phyloP scores from a whole-genome alignment of 2,329 filamentous ascomycete genomes.

The Diatrype stigma region DNA sequence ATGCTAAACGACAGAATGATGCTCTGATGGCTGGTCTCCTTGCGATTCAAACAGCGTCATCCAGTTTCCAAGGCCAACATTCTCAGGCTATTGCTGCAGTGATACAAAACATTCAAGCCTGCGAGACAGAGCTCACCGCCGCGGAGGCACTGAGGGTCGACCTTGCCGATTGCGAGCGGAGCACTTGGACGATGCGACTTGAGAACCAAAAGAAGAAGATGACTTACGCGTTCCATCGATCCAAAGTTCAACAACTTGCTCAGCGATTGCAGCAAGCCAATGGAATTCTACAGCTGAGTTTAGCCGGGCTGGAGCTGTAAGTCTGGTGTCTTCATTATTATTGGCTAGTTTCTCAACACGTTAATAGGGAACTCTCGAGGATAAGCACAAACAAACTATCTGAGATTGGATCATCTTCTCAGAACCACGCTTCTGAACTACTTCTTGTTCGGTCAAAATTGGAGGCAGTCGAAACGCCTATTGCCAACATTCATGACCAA shows the following conservation, averaged over 20 bases:
- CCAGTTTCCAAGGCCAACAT: background rate
- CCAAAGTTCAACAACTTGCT: slow-evolving; percentile 3
- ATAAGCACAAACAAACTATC: background rate
- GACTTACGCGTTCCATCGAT: slow-evolving; percentile 1
- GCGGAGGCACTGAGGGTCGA: slow-evolving; percentile 1
- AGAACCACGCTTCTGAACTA: background rate
- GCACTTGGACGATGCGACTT: slow-evolving; percentile 1
- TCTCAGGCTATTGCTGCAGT: background rate
- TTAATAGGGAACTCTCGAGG: background rate
- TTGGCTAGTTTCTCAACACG: background rate
- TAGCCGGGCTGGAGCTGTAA: slow-evolving; percentile 1
- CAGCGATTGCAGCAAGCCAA: slow-evolving; percentile 2
- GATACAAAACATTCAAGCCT: background rate
- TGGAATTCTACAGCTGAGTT: background rate
- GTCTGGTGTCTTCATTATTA: background rate
- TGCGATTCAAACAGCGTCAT: background rate
- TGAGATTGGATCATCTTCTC: background rate
- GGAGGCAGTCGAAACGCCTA: background rate
- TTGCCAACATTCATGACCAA: background rate
- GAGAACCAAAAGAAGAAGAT: slow-evolving; percentile 2
- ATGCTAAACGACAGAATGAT: slow-evolving; percentile 2
- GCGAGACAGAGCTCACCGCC: slow-evolving; percentile 1
- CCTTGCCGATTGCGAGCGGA: slow-evolving; percentile 1
- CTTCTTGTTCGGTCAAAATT: slow-evolving; percentile 2
- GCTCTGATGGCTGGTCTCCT: background rate